Base-by-base conservation (phyloP, 2,329 filamentous ascomycete species). In the Nemania abortiva region DNA sequence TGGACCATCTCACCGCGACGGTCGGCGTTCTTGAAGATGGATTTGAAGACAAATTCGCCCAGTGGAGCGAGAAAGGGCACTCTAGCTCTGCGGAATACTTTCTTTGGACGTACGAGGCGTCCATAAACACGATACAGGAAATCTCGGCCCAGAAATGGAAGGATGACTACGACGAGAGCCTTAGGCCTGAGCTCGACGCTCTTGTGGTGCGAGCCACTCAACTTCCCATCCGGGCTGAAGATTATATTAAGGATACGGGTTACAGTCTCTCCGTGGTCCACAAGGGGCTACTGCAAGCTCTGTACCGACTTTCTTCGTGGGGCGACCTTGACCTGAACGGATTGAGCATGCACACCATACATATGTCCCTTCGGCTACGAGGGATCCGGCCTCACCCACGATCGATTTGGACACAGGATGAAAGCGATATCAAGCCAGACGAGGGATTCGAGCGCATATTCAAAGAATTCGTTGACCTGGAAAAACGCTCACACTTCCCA, bases 371-470 rank as follows among this genome's bases (percentile, higher is more conserved):
- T 5, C 22, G 15, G 10, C 27, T 68, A n/a, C 3, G 1, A 1
- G 10, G 24, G 1, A 37, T 62, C 11, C 20, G 22, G 13, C 57
- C 58, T 22, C 39, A 11, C 0, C 6, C 39, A 5, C 45, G 45
- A 53, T 39, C 13, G 3, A 57, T 53, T 6, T 69, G 66, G 63
- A 27, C 9, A 9, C 27, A 57, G 22, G 63, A 49, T 29, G 58
- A 13, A 4, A 53, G 18, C 13, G 63, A 69, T 22, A 13, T 69
- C 18, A 54, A 49, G 10, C 7, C 27, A 6, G 31, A 55, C 18
- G 24, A 15, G 1, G 63, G 59, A 15, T 66, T 66, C 37, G 39
- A 66, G 1, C 27, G 18, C 10, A 13, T 54, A 39, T 69, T 47
- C 34, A 9, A 54, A 10, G 31, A 54, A 22, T 65, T 69, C 45